Evolutionary conservation across 148 eudicot species (phyloP).

Genomic region (Hydrangea macrophylla): DNA sequence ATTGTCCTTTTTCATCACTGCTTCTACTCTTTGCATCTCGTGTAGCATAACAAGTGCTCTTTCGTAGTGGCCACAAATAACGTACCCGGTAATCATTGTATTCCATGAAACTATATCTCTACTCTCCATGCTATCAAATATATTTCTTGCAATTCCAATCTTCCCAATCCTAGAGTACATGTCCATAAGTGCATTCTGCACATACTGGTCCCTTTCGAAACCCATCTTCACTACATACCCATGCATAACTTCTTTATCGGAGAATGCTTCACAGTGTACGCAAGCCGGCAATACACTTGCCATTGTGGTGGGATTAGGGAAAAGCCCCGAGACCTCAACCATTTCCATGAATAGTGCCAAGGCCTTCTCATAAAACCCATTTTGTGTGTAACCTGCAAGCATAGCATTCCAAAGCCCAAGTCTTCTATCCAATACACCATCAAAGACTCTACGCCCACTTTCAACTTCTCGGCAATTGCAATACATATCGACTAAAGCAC

Average conservation of each 20-base stretch:
- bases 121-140: conserved; percentile 60
- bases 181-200: conserved; percentile 83
- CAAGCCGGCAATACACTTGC: conserved; percentile 82
- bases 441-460: conserved; percentile 52
- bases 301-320: conserved; percentile 79
- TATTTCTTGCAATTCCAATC: conserved; percentile 40
- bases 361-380: conserved; percentile 57
- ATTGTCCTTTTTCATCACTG: conserved; percentile 12
- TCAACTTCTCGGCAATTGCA: conserved; percentile 72
- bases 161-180: conserved; percentile 82
- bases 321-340: conserved; percentile 42
- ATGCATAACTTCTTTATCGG: conserved; percentile 61
- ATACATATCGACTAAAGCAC: conserved; percentile 90
- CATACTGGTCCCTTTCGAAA: conserved; percentile 46
- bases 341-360: conserved; percentile 61
- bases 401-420: conserved; percentile 80
- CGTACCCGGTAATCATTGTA: conserved; percentile 81
- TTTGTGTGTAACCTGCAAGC: conserved; percentile 82
- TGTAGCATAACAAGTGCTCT: conserved; percentile 61
- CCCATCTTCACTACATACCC: conserved; percentile 77
- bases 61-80: conserved; percentile 59
- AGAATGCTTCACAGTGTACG: conserved; percentile 55
- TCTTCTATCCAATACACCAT: conserved; percentile 31
- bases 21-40: conserved; percentile 48
- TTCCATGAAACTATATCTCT: conserved; percentile 85